Percentiles rank a stretch among this genome's conserved stretches.
Evolutionary conservation across 164 flowering plant species (phyloP).

Genomic region (Vitis labrusca): DNA sequence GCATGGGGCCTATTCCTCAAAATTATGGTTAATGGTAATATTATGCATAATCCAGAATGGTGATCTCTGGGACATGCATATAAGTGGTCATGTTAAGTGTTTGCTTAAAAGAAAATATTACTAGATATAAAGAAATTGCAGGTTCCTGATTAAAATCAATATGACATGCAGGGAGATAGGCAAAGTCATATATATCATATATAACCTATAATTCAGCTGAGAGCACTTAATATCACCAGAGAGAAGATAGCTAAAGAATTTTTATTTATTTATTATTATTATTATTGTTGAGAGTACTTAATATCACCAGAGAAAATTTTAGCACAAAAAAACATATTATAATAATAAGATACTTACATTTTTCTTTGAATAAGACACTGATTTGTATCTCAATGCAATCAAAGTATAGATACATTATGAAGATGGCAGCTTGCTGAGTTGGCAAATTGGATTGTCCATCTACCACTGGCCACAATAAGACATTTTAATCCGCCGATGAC

Average conservation of each 20-base stretch:
- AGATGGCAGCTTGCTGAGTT: neutral
- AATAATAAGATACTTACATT: neutral
- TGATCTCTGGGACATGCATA: too few relatives aligned
- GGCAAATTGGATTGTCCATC: constrained; percentile 8
- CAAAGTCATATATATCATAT: too few relatives aligned
- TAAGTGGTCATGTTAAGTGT: too few relatives aligned
- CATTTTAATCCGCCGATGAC: neutral
- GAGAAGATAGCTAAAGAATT: neutral
- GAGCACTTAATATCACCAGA: neutral
- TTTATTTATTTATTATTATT: too few relatives aligned
- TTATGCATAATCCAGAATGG: too few relatives aligned
- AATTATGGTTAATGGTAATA: too few relatives aligned
- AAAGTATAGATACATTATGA: neutral
- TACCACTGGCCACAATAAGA: neutral
- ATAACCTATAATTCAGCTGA: neutral
- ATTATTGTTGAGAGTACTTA: neutral
- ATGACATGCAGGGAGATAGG: too few relatives aligned
- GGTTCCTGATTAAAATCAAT: too few relatives aligned
- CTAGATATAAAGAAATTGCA: too few relatives aligned
- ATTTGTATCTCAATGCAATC: neutral
- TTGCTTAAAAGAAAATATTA: too few relatives aligned
- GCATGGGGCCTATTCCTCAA: too few relatives aligned
- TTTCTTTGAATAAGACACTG: neutral
- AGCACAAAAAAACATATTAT: neutral
- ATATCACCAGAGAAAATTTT: neutral